phyloP scores from a whole-genome alignment of 2,329 filamentous ascomycete species.

The Ophiostoma montium region DNA sequence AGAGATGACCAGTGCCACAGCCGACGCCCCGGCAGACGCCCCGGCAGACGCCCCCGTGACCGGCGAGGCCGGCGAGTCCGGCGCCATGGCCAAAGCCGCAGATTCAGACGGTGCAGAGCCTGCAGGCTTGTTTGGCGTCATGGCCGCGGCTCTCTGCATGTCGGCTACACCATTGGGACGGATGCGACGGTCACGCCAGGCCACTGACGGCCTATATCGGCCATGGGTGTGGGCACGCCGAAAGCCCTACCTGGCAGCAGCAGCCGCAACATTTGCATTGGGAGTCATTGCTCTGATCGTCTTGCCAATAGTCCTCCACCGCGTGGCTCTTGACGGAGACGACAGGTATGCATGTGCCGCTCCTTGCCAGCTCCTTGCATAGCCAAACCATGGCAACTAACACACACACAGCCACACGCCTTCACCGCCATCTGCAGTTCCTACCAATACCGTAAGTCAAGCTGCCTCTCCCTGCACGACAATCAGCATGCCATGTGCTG shows the following conservation, averaged over 20 bases:
- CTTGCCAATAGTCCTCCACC: conserved; percentile 8
- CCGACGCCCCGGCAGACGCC: neutral
- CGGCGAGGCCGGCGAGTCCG: too few relatives aligned
- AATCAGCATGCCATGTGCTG: neutral
- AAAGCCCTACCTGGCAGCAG: conserved; percentile 8
- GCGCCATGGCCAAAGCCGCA: neutral
- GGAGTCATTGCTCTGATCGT: conserved; percentile 6
- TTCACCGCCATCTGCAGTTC: neutral
- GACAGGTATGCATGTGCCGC: neutral
- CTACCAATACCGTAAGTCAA: neutral
- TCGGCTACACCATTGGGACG: neutral
- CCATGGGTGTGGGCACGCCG: neutral
- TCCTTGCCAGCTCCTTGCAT: neutral
- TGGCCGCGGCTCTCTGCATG: neutral
- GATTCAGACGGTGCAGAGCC: neutral
- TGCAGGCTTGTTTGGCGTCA: neutral
- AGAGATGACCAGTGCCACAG: neutral
- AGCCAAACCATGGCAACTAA: neutral
- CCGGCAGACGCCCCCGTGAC: neutral
- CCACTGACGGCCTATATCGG: neutral
- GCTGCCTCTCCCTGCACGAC: neutral
- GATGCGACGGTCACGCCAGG: neutral
- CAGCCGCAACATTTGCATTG: neutral
- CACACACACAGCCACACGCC: neutral
- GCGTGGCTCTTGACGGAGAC: neutral